Evolutionary conservation across 2,329 filamentous ascomycete genomes (phyloP), one percentile per base, ranked within the genome.

Genomic region (Torrubiellomyces zombiae): DNA sequence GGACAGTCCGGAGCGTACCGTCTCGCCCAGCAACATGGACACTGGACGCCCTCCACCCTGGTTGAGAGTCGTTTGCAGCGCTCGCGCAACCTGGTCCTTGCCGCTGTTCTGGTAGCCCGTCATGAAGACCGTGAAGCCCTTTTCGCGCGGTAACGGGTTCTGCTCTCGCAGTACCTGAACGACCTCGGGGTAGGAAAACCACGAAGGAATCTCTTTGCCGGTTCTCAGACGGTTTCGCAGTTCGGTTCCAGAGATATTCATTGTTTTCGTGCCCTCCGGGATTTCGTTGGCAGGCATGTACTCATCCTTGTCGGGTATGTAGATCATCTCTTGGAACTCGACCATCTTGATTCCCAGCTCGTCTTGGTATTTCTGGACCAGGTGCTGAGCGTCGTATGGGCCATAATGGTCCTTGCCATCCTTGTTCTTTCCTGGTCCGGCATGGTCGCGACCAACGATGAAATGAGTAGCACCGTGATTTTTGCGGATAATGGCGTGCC

Each of bases 401-500:
- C 89, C 89, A 57, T 98, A 98, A 62, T 94, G 91, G 51, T 98
- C 89, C 43, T 80, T 74, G 31, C 89, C 89, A 59, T 86, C 74
- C 65, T 81, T 91, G 73, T 95, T 95, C 71, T 92, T 94, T 47
- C 89, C 89, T 21, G 89, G 89, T 24, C 89, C 89, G 38, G 89
- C 89, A 58, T 98, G 89, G 60, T 98, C 89, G 61, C 89, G 82
- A 32, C 89, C 89, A 38, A 98, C 85, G 44, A 98, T 98, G 66
- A 98, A 98, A 67, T 98, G 89, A 10, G 89, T 95, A 23, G 86
- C 83, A 44, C 89, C 89, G 60, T 94, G 85, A 60, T 98, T 98
- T 75, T 95, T 98, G 51, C 89, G 83, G 66, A 98, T 98, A 46
- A 98, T 93, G 47, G 89, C 89, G 65, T 98, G 89, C 89, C 89